A percentile compares a stretch with the other conserved stretches of the same genome.
These are phyloP conservation scores for Rostrohypoxylon terebratum DNA, from an alignment of 495 filamentous ascomycete genomes.

Conservation along the genomic window DNA sequence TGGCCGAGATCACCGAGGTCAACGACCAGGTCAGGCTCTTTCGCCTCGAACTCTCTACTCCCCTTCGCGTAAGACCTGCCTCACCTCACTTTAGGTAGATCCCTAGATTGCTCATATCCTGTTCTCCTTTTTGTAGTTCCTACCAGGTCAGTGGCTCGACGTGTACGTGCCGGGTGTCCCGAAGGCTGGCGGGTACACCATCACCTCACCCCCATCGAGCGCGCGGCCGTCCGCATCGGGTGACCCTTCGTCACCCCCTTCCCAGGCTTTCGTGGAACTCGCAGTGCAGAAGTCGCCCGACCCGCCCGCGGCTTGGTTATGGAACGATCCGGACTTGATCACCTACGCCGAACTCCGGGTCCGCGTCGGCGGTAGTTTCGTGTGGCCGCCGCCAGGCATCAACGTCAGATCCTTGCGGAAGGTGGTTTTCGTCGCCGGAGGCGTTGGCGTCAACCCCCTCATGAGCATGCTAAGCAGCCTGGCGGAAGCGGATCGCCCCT, in stretches of 20 bases:
- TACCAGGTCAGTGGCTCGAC: conserved; percentile 93
- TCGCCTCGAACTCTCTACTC: conserved; percentile 49
- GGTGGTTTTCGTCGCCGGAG: conserved; percentile 81
- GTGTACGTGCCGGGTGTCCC: conserved; percentile 74
- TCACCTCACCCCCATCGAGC: conserved; percentile 76
- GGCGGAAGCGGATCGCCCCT: conserved; percentile 35
- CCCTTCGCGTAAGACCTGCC: conserved; percentile 43
- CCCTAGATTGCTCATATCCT: not conserved
- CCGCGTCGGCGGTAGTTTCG: conserved; percentile 82
- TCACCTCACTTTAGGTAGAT: not conserved
- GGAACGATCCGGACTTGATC: conserved; percentile 66
- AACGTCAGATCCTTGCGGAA: conserved; percentile 59
- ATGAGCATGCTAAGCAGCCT: conserved; percentile 60
- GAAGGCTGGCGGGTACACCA: conserved; percentile 85
- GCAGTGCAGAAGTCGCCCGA: conserved; percentile 74
- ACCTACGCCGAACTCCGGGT: conserved; percentile 69
- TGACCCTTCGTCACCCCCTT: conserved; percentile 29
- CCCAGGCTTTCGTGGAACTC: conserved; percentile 70
- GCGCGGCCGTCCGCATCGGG: conserved; percentile 52
- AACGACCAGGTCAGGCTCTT: conserved; percentile 56
- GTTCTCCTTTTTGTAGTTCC: conserved; percentile 62
- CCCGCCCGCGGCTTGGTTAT: conserved; percentile 81
- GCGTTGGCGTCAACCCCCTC: conserved; percentile 83
- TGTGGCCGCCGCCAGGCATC: conserved; percentile 72
- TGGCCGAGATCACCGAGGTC: conserved; percentile 50